Evolutionary conservation across 257 asterid species (phyloP).

Genomic region (Gardenia jasminoides): DNA sequence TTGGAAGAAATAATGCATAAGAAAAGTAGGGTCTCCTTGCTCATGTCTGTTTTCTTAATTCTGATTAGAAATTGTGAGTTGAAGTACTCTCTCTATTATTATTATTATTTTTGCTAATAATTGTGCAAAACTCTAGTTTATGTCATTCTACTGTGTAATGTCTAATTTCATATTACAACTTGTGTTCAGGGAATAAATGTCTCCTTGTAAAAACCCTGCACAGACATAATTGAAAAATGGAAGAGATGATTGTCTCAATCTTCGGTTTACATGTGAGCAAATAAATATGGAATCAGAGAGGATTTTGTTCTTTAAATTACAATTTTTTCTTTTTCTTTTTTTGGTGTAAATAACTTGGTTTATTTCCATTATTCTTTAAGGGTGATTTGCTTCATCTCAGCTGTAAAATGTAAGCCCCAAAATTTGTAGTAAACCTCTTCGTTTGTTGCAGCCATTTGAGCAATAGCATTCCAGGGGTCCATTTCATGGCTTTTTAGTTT

Average conservation of each 20-base stretch:
- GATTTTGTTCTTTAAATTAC: neutral
- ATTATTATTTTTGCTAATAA: neutral
- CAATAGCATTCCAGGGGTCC: neutral
- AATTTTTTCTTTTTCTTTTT: neutral
- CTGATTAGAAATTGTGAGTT: neutral
- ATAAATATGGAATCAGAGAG: neutral
- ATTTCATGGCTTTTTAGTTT: neutral
- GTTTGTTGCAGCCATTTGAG: neutral
- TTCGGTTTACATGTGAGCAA: neutral
- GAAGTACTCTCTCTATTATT: neutral
- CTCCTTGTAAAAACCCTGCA: neutral
- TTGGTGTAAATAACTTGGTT: neutral
- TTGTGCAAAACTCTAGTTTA: neutral
- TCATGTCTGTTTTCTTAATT: neutral
- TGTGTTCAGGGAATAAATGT: constrained; percentile 2
- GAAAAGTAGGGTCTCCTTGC: neutral
- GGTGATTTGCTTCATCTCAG: too few species aligned
- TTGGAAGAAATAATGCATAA: neutral
- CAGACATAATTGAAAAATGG: neutral
- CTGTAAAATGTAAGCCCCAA: neutral
- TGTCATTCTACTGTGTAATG: neutral
- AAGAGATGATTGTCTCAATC: constrained; percentile 12
- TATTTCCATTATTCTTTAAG: neutral
- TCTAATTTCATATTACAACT: constrained; percentile 6
- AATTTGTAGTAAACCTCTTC: neutral